These are phyloP conservation scores for Citrus trifoliata DNA, from an alignment of 345 rosid genomes.

Conservation along the genomic window DNA sequence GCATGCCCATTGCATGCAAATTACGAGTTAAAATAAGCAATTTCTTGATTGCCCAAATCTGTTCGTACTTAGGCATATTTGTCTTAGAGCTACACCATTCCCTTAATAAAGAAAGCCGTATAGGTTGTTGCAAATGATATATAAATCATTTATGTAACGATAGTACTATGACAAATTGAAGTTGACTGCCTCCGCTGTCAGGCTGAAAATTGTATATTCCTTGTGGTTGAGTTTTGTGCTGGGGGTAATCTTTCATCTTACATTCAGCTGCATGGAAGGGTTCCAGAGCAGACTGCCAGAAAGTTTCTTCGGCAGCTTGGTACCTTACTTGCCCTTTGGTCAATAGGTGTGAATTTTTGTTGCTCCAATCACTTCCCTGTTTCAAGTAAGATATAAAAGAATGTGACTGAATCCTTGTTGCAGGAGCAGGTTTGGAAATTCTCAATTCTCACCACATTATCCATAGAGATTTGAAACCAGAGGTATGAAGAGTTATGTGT, in stretches of 20 bases:
- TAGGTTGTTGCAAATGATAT: no score
- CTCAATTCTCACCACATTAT: conserved; percentile 49
- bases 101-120: no score
- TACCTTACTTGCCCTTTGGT: conserved; percentile 10
- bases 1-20: no score
- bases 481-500: conserved; percentile 28
- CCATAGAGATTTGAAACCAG: conserved; percentile 62
- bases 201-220: conserved; percentile 39
- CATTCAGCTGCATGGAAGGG: conserved; percentile 40
- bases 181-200: background rate
- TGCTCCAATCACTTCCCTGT: background rate
- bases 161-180: no score
- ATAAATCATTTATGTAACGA: no score
- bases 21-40: no score
- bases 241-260: conserved; percentile 59
- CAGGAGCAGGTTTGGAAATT: conserved; percentile 62
- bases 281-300: conserved; percentile 42
- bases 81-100: no score
- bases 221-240: conserved; percentile 55
- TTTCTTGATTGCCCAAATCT: no score
- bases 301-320: conserved; percentile 62
- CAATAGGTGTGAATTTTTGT: background rate
- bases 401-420: conserved; percentile 7
- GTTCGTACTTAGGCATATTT: no score
- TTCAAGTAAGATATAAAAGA: background rate